Evolutionary conservation across 148 eudicot species (phyloP).

Genomic region (Camellia sinensis): DNA sequence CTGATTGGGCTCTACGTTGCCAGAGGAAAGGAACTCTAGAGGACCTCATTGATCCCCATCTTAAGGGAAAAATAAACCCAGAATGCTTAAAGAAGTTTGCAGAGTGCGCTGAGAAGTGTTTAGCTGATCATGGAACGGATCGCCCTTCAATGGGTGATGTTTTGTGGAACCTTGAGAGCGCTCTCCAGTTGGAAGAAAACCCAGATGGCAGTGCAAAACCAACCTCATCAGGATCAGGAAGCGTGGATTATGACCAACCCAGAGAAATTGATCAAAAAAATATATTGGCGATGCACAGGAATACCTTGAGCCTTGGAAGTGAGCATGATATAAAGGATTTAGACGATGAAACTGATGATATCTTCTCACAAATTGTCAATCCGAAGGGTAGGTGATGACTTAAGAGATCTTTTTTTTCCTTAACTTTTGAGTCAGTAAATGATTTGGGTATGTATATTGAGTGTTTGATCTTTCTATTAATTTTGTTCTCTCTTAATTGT

Average conservation of each 20-base stretch:
- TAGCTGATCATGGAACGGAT: constrained; percentile 40
- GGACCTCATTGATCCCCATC: constrained; percentile 42
- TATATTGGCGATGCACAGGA: constrained; percentile 41
- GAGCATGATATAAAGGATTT: constrained; percentile 18
- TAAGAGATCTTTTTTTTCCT: background rate
- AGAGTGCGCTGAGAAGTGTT: constrained; percentile 43
- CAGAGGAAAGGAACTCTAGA: constrained; percentile 33
- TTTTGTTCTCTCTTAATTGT: constrained; percentile 1
- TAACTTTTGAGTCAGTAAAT: too few relatives aligned
- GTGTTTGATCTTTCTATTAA: background rate
- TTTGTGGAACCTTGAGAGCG: constrained; percentile 42
- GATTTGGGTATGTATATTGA: background rate
- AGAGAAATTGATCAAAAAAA: constrained; percentile 21
- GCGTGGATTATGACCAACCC: constrained; percentile 12
- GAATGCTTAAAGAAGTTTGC: constrained; percentile 42
- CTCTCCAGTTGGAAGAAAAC: constrained; percentile 35
- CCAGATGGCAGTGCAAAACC: constrained; percentile 14
- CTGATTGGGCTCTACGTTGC: constrained; percentile 39
- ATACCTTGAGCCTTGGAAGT: constrained; percentile 37
- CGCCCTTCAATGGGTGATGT: constrained; percentile 60
- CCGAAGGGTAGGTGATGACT: constrained; percentile 34
- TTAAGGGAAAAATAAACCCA: constrained; percentile 43
- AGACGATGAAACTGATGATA: constrained; percentile 29
- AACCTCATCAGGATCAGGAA: background rate
- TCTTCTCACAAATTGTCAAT: constrained; percentile 42